These are phyloP conservation scores for Musa acuminata DNA, from an alignment of 176 grass and related monocot species.

Conservation along the genomic window DNA sequence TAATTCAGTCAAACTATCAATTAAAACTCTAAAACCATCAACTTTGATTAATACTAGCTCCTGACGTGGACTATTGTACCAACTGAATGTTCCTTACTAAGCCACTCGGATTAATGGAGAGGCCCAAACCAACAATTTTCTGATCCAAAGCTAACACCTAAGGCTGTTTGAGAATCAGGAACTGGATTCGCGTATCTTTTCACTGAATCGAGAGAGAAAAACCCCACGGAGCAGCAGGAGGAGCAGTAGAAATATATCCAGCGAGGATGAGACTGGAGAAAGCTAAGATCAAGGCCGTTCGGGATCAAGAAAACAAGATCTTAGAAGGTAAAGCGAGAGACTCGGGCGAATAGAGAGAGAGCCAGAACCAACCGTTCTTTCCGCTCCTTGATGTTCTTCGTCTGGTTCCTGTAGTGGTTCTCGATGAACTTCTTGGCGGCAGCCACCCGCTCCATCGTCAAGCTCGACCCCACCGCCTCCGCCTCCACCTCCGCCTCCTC, in stretches of 20 bases:
- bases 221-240: neutral
- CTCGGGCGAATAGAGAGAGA: neutral
- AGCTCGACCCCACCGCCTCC: constrained; percentile 57
- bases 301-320: neutral
- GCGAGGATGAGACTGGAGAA: neutral
- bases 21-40: neutral
- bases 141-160: neutral
- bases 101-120: neutral
- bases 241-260: neutral
- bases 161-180: too few relatives aligned
- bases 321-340: neutral
- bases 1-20: neutral
- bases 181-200: neutral
- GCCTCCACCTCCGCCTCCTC: too few relatives aligned
- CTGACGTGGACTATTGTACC: neutral
- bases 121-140: neutral
- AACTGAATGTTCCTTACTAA: neutral
- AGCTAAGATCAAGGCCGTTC: neutral
- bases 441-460: constrained; percentile 95
- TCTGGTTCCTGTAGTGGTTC: constrained; percentile 97
- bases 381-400: constrained; percentile 85
- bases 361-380: constrained; percentile 56
- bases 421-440: constrained; percentile 99
- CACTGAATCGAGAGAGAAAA: neutral
- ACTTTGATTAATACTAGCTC: neutral